Base-by-base conservation (phyloP, 345 rosid genomes). In the Linum tenue region DNA sequence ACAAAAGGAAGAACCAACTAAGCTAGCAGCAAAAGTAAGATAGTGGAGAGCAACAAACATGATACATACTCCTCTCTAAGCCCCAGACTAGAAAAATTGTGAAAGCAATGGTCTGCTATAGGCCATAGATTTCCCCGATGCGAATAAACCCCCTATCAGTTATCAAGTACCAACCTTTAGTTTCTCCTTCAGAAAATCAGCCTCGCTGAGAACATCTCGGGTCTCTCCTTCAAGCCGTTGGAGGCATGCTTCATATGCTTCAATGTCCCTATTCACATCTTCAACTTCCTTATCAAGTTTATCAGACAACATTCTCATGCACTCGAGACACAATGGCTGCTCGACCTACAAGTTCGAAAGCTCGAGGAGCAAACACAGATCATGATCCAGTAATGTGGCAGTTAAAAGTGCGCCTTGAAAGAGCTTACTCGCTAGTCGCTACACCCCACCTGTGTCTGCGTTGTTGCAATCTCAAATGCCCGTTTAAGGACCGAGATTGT, bases 261-360 rank as follows among this genome's bases (percentile, higher is more conserved):
- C 91, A 31, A 86, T 84, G 75, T 94, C 97, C 73, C 88, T 84
- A 35, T 84, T 86, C 66, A 85, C 95, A 83, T 94, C 99, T 67
- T 88, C 97, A 67, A 94, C 95, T 80, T 94, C 97, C 72, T 88
- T 86, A 73, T 94, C 95, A 70, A 94, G 95, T 73, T 90, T 94
- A 72, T 85, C 89, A 62, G 97, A 90, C 78, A 94, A 72, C 40
- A 94, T 83, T 71, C 88, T 83, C 99, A 90, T 94, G 86, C 99
- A 94, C 61, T 90, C 99, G 37, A 94, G 80, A 79, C 99, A 94
- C 56, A 90, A 69, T 12, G 99, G 99, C 76, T 94, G 99, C 75
- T 94, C 97, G 76, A 94, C 91, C 96, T 94, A 71, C 67, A 71
- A 67, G 72, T 39, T 43, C 60, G 67, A 59, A 69, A 64, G 36